Base-by-base conservation (phyloP, 1,284 basidiomycete species). In the Singerocomus inundabilis region DNA sequence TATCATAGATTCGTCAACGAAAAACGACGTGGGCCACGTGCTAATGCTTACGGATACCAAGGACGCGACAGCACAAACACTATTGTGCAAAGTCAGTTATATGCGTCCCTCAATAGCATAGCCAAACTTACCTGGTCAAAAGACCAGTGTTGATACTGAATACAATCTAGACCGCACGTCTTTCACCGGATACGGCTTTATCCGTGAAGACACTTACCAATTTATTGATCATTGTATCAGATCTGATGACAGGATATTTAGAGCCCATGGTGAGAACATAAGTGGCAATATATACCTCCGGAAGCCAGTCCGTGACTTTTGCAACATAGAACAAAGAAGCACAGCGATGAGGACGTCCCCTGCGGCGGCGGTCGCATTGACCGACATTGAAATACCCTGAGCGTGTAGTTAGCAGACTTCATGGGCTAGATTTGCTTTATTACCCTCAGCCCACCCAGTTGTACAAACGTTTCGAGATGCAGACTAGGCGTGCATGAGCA, bases 281-380 rank as follows among this genome's bases (percentile, higher is more conserved):
- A 2, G 5, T 15, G 18, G 21, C 35, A 28, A 31, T 29, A 51
- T 57, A 52, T 40, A 74, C 81, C 70, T 75, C 21, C 72, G 68
- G 66, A 83, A 82, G 10, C 81, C 81, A 11, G 82, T 84, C 26
- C 81, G 72, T 1, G 79, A 81, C 16, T 62, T 64, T 55, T 79
- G 77, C 25, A 85, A 70, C 44, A 84, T 66, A 2, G 57, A 67
- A 58, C 78, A 81, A 28, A 85, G 72, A 18, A 72, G 68, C 12
- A 59, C 61, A 0, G 82, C 78, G 38, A 85, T 83, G 31, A 80
- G 57, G 9, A 81, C 68, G 48, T 85, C 82, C 3, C 78, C 76
- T 3, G 72, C 78, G 0, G 79, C 81, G 0, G 80, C 75, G 11
- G 80, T 67, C 0, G 70, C 75, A 56, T 83, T 85, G 47, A 84